These are phyloP conservation scores for Lentinus brumalis DNA, from an alignment of 768 basidiomycete species.

Conservation along the genomic window DNA sequence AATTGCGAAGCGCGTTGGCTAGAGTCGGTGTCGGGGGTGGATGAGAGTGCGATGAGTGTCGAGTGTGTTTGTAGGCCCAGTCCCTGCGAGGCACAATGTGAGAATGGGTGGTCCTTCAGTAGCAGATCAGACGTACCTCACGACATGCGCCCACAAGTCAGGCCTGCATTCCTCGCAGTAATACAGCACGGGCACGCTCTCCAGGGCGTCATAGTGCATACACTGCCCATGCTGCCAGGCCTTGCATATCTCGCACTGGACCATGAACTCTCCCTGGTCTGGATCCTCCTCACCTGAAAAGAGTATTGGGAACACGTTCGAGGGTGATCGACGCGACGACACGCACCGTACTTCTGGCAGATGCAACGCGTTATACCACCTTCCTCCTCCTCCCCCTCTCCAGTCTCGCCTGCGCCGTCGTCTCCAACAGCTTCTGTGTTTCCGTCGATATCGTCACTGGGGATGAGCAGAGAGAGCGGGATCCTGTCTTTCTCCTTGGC, in stretches of 20 bases:
- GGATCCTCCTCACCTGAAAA: slow-evolving; percentile 64
- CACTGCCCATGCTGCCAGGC: slow-evolving; percentile 98
- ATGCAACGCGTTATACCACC: slow-evolving; percentile 77
- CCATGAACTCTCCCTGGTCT: slow-evolving; percentile 91
- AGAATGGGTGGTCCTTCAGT: slow-evolving; percentile 18
- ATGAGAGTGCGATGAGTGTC: slow-evolving; percentile 63
- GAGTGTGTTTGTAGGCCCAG: slow-evolving; percentile 56
- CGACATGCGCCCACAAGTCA: slow-evolving; percentile 77
- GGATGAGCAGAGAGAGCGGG: slow-evolving; percentile 27
- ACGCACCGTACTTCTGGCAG: slow-evolving; percentile 78
- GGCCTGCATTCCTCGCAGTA: slow-evolving; percentile 94
- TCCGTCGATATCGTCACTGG: slow-evolving; percentile 31
- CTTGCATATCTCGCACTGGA: slow-evolving; percentile 95
- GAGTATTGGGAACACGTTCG: slow-evolving; percentile 28
- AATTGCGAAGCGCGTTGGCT: slow-evolving; percentile 53
- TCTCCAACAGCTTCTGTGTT: slow-evolving; percentile 32
- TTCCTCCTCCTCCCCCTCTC: slow-evolving; percentile 57
- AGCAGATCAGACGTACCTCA: slow-evolving; percentile 57
- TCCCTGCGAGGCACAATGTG: slow-evolving; percentile 45
- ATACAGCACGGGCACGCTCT: slow-evolving; percentile 78
- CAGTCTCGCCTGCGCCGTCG: slow-evolving; percentile 47
- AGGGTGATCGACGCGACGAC: slow-evolving; percentile 20
- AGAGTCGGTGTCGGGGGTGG: slow-evolving; percentile 43
- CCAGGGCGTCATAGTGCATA: slow-evolving; percentile 87
- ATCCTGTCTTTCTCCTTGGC: slow-evolving; percentile 60